Evolutionary conservation across 305 asterid genomes (phyloP).

Genomic region (Coffea humblotiana): DNA sequence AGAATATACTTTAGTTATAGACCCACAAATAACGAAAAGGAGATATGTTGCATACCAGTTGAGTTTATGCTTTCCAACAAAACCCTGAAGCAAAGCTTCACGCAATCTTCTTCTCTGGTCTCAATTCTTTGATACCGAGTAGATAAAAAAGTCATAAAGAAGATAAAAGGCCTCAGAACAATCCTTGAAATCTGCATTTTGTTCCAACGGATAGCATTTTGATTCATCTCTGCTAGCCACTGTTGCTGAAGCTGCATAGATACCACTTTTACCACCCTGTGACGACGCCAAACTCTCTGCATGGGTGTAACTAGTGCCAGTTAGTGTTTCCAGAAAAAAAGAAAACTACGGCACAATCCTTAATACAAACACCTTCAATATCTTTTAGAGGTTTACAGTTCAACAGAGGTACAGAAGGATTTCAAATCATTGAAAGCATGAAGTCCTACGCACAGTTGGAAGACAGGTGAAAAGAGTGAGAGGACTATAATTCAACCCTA

Average conservation of each 20-base stretch:
- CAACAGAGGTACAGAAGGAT: background rate
- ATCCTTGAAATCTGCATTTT: conserved; percentile 45
- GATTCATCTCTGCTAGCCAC: conserved; percentile 63
- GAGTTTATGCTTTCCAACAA: conserved; percentile 68
- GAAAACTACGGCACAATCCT: background rate
- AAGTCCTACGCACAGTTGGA: background rate
- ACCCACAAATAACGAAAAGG: conserved; percentile 9
- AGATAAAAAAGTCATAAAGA: conserved; percentile 58
- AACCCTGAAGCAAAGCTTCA: conserved; percentile 65
- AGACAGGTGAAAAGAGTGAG: background rate
- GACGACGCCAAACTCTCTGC: conserved; percentile 89
- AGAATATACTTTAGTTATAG: background rate
- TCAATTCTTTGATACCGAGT: conserved; percentile 50
- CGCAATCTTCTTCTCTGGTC: conserved; percentile 58
- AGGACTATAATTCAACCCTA: background rate
- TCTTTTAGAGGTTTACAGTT: background rate
- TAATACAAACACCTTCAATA: background rate
- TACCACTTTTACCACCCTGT: conserved; percentile 42
- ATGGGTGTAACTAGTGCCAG: conserved; percentile 7
- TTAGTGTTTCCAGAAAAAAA: background rate
- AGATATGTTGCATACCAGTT: conserved; percentile 44
- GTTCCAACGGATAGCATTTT: conserved; percentile 34
- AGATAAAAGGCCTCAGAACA: conserved; percentile 78
- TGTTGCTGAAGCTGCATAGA: conserved; percentile 65
- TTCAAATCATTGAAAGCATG: background rate